These are phyloP conservation scores for Saprolegnia diclina DNA, from an alignment of 352 stramenopile genomes.

Conservation along the genomic window DNA sequence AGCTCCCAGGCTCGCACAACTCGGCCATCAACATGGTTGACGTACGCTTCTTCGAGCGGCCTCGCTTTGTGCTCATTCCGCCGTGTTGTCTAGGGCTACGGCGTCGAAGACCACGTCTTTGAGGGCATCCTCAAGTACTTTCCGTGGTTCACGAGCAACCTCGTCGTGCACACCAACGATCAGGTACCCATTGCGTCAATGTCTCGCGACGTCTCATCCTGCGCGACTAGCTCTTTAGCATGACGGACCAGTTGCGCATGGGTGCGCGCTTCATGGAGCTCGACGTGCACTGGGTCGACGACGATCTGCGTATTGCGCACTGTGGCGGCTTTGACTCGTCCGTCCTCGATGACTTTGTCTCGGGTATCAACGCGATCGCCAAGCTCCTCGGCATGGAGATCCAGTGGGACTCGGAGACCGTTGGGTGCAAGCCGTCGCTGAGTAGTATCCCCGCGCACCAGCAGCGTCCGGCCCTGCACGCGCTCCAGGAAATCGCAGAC, in stretches of 20 bases:
- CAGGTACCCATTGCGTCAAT: constrained; percentile 31
- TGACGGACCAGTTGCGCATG: constrained; percentile 75
- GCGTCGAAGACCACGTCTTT: constrained; percentile 69
- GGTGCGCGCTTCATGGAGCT: constrained; percentile 73
- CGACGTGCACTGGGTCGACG: constrained; percentile 75
- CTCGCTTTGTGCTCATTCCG: background rate
- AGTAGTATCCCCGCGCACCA: constrained; percentile 63
- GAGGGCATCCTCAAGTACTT: constrained; percentile 32
- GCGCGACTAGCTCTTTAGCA: constrained; percentile 43
- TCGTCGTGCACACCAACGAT: constrained; percentile 65
- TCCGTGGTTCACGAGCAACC: constrained; percentile 38
- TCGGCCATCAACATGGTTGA: constrained; percentile 43
- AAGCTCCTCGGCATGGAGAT: constrained; percentile 51
- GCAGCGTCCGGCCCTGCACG: constrained; percentile 42
- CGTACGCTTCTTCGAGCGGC: background rate
- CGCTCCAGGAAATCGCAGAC: constrained; percentile 43
- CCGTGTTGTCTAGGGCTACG: constrained; percentile 50
- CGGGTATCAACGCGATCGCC: constrained; percentile 54
- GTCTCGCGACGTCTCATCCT: background rate
- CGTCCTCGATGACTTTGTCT: constrained; percentile 57
- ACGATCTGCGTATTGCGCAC: constrained; percentile 60
- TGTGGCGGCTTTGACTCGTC: constrained; percentile 54
- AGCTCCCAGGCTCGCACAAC: constrained; percentile 70
- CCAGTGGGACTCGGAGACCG: constrained; percentile 62
- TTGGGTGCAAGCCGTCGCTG: constrained; percentile 73